Evolutionary conservation across 768 basidiomycete genomes (phyloP), one percentile per base, ranked within the genome.

Genomic region (Amanita exitialis): DNA sequence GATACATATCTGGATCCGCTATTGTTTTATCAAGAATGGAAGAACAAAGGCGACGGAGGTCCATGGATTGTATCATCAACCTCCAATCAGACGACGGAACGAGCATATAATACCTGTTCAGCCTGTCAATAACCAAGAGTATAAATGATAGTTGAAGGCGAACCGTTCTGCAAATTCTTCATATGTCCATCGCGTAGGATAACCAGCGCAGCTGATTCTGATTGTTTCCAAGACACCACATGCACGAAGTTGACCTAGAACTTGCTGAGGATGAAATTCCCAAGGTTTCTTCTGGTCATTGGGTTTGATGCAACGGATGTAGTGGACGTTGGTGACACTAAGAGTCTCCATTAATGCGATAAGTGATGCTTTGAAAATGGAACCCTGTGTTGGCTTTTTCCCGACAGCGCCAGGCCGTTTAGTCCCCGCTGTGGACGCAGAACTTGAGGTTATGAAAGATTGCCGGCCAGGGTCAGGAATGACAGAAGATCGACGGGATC

Each of bases 221-320:
- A 99, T 99, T 3, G 96, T 99, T 67, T 99, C 96, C 37, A 99
- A 75, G 49, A 99, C 96, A 82, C 96, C 96, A 67, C 96, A 99
- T 51, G 96, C 96, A 43, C 96, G 80, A 25, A 99, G 71, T 64
- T 99, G 96, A 16, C 90, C 83, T 39, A 99, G 69, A 13, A 99
- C 96, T 64, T 98, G 93, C 59, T 94, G 90, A 28, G 94, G 90
- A 25, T 86, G 82, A 61, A 97, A 94, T 63, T 93, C 91, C 96
- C 96, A 99, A 34, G 96, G 92, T 48, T 77, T 82, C 72, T 99
- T 99, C 56, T 79, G 77, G 62, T 99, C 96, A 64, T 99, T 99
- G 2, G 96, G 96, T 66, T 99, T 99, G 73, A 99, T 98, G 66
- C 96, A 99, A 43, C 96, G 83, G 62, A 99, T 99, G 63, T 99